A percentile compares a stretch with the other conserved stretches of the same genome.
These are phyloP conservation scores for Apophysomyces elegans DNA, from an alignment of 371 early-diverging fungal genomes.

Conservation along the genomic window DNA sequence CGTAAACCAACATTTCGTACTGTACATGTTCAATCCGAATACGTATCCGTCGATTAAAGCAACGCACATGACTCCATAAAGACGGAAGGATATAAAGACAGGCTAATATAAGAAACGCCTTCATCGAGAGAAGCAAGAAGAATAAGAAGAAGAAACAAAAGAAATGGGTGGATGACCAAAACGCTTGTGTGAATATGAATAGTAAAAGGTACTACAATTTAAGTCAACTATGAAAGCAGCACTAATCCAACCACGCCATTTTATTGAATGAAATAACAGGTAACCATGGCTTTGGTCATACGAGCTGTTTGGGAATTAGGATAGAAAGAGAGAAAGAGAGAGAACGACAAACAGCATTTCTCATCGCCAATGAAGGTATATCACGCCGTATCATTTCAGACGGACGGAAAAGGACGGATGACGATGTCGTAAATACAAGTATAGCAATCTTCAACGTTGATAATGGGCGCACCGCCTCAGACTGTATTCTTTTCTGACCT, in stretches of 20 bases:
- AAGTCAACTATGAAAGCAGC: too few relatives aligned
- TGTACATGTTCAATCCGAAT: not conserved
- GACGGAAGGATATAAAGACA: not conserved
- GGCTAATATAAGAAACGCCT: not conserved
- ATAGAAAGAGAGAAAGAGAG: too few relatives aligned
- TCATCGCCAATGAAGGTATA: too few relatives aligned
- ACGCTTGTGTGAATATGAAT: too few relatives aligned
- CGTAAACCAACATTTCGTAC: not conserved
- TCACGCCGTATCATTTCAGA: too few relatives aligned
- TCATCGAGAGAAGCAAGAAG: not conserved
- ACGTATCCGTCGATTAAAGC: not conserved
- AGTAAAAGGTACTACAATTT: too few relatives aligned
- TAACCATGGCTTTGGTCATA: too few relatives aligned
- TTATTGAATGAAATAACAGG: too few relatives aligned
- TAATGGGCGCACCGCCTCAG: too few relatives aligned
- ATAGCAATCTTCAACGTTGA: constrained; percentile 4
- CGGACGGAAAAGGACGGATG: not conserved
- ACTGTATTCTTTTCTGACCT: not conserved
- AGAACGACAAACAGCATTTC: too few relatives aligned
- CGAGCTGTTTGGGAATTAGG: too few relatives aligned
- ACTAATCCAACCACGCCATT: too few relatives aligned
- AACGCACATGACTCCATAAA: not conserved
- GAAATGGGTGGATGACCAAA: not conserved
- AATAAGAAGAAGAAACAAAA: not conserved
- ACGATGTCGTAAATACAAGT: not conserved